phyloP scores from a whole-genome alignment of 164 flowering plant genomes.

The Santalum album region DNA sequence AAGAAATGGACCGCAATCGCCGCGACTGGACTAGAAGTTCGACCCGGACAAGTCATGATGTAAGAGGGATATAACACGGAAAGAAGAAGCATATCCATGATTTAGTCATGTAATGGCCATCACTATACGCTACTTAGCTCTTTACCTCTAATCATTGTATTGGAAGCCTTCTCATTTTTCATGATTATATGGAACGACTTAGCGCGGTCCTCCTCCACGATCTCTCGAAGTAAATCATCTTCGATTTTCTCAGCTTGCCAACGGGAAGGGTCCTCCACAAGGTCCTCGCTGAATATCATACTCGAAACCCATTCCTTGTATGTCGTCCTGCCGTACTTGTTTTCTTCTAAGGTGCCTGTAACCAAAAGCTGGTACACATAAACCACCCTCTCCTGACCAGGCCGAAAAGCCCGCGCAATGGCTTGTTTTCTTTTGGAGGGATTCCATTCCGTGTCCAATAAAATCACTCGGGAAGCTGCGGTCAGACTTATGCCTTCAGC shows the following conservation, averaged over 20 bases:
- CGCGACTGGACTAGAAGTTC: too few relatives aligned
- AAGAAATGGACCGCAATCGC: too few relatives aligned
- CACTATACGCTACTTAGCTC: neutral
- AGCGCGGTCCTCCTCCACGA: conserved; percentile 63
- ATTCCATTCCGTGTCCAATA: conserved; percentile 94
- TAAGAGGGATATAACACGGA: too few relatives aligned
- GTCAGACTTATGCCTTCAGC: conserved; percentile 91
- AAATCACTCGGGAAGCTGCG: conserved; percentile 91
- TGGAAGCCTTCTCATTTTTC: conserved; percentile 75
- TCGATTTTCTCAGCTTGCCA: conserved; percentile 77
- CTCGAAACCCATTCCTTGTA: conserved; percentile 89
- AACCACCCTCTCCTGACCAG: conserved; percentile 83
- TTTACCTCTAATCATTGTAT: conserved; percentile 16
- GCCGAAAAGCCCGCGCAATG: conserved; percentile 91
- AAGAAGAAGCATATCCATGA: too few relatives aligned
- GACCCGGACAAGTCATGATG: too few relatives aligned
- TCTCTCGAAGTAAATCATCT: conserved; percentile 72
- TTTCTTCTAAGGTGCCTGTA: conserved; percentile 68
- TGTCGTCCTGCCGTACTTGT: conserved; percentile 61
- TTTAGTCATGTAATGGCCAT: neutral
- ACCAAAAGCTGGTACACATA: conserved; percentile 82
- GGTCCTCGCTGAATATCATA: conserved; percentile 74
- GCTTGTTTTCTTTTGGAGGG: conserved; percentile 98
- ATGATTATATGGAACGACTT: conserved; percentile 58
- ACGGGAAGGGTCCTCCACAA: conserved; percentile 62